Conservation (phyloP, 768 basidiomycete species). For the Tubosaeta brunneosetosa region DNA sequence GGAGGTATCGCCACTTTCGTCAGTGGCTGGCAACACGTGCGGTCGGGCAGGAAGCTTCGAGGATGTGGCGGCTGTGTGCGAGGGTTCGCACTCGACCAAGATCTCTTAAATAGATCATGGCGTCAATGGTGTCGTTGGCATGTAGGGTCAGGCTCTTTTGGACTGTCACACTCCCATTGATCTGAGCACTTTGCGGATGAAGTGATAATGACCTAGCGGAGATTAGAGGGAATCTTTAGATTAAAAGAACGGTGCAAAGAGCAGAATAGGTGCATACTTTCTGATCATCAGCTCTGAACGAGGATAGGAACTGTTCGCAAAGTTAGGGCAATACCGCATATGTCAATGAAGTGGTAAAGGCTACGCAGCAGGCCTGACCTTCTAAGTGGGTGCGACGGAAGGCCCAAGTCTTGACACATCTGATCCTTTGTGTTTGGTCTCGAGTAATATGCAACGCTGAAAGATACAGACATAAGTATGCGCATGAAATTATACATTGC, state of each 20-base stretch:
- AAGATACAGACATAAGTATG: slow-evolving; percentile 12
- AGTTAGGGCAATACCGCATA: slow-evolving; percentile 16
- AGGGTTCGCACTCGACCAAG: neutral
- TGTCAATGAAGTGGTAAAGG: slow-evolving; percentile 1
- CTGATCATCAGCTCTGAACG: slow-evolving; percentile 3
- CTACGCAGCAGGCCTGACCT: slow-evolving; percentile 3
- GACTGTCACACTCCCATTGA: neutral
- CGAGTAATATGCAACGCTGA: slow-evolving; percentile 12
- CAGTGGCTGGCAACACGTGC: slow-evolving; percentile 21
- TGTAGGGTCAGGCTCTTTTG: neutral
- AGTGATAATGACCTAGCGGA: slow-evolving; percentile 13
- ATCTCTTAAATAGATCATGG: slow-evolving; percentile 1
- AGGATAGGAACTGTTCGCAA: slow-evolving; percentile 3
- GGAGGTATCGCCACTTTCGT: slow-evolving; percentile 12
- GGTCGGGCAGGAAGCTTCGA: slow-evolving; percentile 14
- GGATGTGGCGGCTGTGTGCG: slow-evolving; percentile 15
- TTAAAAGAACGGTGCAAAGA: slow-evolving; percentile 14
- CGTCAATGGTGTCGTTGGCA: slow-evolving; percentile 3
- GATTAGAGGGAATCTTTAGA: slow-evolving; percentile 19
- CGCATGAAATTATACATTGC: slow-evolving; percentile 21
- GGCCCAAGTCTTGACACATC: slow-evolving; percentile 10
- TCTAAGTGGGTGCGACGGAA: neutral
- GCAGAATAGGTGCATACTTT: slow-evolving; percentile 10
- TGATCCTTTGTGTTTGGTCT: neutral
- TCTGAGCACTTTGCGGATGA: neutral